Evolutionary conservation across 1,139 yeast species (phyloP), one percentile per base, ranked within the genome.

Genomic region (Debaryomyces coudertii): DNA sequence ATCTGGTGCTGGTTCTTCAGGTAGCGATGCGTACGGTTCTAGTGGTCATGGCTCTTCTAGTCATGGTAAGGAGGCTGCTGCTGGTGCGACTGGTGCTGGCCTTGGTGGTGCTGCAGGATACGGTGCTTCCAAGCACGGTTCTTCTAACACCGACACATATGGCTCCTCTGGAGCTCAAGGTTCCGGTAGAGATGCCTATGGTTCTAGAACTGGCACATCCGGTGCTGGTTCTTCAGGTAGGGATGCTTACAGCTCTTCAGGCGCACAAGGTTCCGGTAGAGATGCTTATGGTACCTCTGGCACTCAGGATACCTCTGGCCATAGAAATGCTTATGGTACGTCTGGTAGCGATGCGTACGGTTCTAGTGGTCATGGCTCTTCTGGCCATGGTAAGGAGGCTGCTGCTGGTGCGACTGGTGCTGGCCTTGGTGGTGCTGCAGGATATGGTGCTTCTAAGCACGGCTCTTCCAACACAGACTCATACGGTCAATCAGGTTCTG

Each of bases 341-440:
- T 38, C 47, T 2, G 54, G 52, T 23, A 49, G 45, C 14, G 57
- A 53, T 31, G 33, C 53, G n/a, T 37, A 50, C 39, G 53, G 44
- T 9, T 31, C 45, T 34, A 45, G 43, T 44, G 31, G 48, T 20
- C 33, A 43, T 40, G 57, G 56, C 9, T 37, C 54, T 16, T 33
- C 34, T 20, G 28, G 34, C 22, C 36, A 33, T 12, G 41, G 41
- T 18, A 27, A n/a, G 22, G 33, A 27, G 15, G 41, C 28, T 18
- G 41, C 18, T 28, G 28, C 38, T 12, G 38, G 23, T 25, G 28
- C 31, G 14, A 11, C 44, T n/a, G 43, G 46, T 27, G 37, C 33
- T 25, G 42, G 42, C n/a, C 42, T 28, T 14, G 46, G 28, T 16
- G 44, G 36, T 22, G 41, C 44, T 24, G 42, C 43, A 11, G 39